Evolutionary conservation across 2,329 filamentous ascomycete species (phyloP).

Genomic region (Coleophoma cylindrospora): DNA sequence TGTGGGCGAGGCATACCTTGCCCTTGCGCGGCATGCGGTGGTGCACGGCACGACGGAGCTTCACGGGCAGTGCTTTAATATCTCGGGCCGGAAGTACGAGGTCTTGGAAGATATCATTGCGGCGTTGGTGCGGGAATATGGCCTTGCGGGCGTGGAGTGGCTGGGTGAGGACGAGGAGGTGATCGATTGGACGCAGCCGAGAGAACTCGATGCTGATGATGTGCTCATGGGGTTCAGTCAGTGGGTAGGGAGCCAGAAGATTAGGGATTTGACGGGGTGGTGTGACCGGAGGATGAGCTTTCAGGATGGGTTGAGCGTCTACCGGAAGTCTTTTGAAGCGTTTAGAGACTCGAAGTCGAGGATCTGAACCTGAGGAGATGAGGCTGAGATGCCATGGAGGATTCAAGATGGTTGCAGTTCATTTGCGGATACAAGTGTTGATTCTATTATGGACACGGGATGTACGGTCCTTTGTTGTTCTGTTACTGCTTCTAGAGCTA

Average conservation of each 20-base stretch:
- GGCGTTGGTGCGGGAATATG: conserved; percentile 36
- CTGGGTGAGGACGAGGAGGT: conserved; percentile 6
- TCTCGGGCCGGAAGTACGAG: conserved; percentile 39
- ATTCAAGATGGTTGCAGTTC: too few relatives aligned
- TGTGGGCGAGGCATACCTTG: conserved; percentile 41
- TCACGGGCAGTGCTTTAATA: conserved; percentile 37
- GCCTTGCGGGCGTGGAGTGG: conserved; percentile 25
- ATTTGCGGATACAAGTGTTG: too few relatives aligned
- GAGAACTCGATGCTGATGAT: not conserved
- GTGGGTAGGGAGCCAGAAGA: not conserved
- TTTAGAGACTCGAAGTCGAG: too few relatives aligned
- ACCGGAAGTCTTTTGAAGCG: not conserved
- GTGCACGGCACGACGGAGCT: conserved; percentile 24
- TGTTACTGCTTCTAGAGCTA: too few relatives aligned
- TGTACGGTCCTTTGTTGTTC: too few relatives aligned
- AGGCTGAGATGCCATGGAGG: too few relatives aligned
- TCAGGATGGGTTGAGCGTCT: not conserved
- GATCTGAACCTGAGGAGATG: too few relatives aligned
- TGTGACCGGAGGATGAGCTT: not conserved
- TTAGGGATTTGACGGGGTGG: not conserved
- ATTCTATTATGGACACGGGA: too few relatives aligned
- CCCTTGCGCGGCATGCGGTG: conserved; percentile 32
- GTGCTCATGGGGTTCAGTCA: not conserved
- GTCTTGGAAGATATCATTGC: conserved; percentile 33
- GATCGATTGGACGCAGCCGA: not conserved